Conservation (phyloP, 768 basidiomycete species). For the Rhodosporidiobolus sp. region DNA sequence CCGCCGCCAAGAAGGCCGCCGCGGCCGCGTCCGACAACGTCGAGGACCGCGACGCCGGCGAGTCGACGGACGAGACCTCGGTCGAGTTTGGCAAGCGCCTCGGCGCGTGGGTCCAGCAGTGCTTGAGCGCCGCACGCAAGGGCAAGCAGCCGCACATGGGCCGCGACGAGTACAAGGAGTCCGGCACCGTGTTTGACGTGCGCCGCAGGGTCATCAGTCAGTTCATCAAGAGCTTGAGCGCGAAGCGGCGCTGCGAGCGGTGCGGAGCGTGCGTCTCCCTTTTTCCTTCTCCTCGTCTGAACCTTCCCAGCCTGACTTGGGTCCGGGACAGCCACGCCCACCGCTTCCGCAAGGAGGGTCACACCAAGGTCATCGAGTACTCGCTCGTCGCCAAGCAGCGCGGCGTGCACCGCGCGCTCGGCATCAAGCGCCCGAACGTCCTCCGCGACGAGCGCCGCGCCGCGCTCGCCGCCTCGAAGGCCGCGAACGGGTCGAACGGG, state of each 20-base stretch:
- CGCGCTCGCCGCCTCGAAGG: neutral
- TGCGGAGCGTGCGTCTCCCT: constrained; percentile 71
- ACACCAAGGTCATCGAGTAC: constrained; percentile 91
- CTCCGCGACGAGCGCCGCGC: constrained; percentile 49
- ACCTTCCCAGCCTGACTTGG: constrained; percentile 3
- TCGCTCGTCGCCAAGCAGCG: constrained; percentile 80
- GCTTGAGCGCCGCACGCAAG: constrained; percentile 8
- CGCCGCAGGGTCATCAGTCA: constrained; percentile 77
- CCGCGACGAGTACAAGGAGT: constrained; percentile 56
- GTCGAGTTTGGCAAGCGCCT: constrained; percentile 64
- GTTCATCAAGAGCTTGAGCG: constrained; percentile 66
- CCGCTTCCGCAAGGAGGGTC: constrained; percentile 88
- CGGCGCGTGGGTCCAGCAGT: constrained; percentile 59
- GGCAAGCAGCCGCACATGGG: constrained; percentile 51
- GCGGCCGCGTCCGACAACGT: constrained; percentile 48
- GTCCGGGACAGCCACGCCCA: constrained; percentile 61
- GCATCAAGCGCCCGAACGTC: constrained; percentile 71
- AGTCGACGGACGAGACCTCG: constrained; percentile 55
- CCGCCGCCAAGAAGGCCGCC: constrained; percentile 48
- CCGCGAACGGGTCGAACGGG: constrained; percentile 35
- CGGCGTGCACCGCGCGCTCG: constrained; percentile 55
- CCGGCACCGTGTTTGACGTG: constrained; percentile 77
- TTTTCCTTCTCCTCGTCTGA: neutral
- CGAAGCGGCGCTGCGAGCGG: constrained; percentile 64
- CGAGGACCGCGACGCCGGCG: constrained; percentile 49